phyloP scores from a whole-genome alignment of 148 eudicot genomes.

The Rhododendron williamsianum region DNA sequence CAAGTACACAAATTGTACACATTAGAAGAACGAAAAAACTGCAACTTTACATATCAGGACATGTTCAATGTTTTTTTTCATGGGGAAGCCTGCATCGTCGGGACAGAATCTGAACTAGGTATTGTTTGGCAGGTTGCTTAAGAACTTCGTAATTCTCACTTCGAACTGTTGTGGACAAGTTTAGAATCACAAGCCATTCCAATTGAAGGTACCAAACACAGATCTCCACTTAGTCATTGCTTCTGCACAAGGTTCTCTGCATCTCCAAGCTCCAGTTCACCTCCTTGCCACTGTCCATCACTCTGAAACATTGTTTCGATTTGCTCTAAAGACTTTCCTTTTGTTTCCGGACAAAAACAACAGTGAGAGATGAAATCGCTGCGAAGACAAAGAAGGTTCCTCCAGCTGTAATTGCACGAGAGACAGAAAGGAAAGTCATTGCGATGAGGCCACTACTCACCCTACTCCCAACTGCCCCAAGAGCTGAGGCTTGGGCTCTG shows the following conservation, averaged over 20 bases:
- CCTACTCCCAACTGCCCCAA: slow-evolving; percentile 78
- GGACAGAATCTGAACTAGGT: neutral
- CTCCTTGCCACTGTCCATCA: slow-evolving; percentile 24
- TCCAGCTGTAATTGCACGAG: slow-evolving; percentile 49
- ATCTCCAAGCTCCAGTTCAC: slow-evolving; percentile 55
- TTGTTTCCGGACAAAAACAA: slow-evolving; percentile 81
- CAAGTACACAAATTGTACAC: neutral
- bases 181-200: neutral
- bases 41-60: neutral
- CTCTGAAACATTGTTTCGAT: slow-evolving; percentile 57
- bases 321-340: slow-evolving; percentile 77
- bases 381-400: slow-evolving; percentile 73
- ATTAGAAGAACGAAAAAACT: neutral
- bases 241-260: slow-evolving; percentile 39
- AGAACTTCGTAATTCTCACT: neutral
- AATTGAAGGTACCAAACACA: slow-evolving; percentile 9
- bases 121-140: neutral
- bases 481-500: slow-evolving; percentile 80
- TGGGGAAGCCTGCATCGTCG: neutral
- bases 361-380: slow-evolving; percentile 56
- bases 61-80: neutral
- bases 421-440: slow-evolving; percentile 69
- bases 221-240: slow-evolving; percentile 6
- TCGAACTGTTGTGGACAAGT: neutral
- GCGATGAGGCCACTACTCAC: slow-evolving; percentile 77